These are phyloP conservation scores for Emydomyces testavorans DNA, from an alignment of 2,329 filamentous ascomycete genomes.

Conservation along the genomic window DNA sequence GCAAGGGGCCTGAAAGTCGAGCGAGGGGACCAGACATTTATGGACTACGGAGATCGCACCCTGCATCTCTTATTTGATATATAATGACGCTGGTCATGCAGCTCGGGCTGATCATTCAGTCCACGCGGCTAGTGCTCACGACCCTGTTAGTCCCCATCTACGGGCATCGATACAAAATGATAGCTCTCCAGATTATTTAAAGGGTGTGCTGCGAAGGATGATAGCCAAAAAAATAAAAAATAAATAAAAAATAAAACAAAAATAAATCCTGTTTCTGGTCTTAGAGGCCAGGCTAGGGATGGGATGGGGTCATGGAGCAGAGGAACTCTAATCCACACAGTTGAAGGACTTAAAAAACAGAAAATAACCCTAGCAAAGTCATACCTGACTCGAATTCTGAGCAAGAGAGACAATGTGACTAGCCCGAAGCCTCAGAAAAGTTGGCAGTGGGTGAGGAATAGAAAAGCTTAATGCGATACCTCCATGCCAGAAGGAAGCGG, in stretches of 20 bases:
- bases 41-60: constrained; percentile 25
- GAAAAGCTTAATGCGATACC: constrained; percentile 1
- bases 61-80: constrained; percentile 37
- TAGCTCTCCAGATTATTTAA: background rate
- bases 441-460: constrained; percentile 9
- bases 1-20: background rate
- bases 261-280: background rate
- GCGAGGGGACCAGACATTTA: constrained; percentile 20
- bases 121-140: constrained; percentile 24
- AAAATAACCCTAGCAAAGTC: background rate
- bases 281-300: background rate
- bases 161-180: background rate
- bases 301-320: background rate
- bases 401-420: constrained; percentile 7
- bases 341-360: background rate
- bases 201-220: background rate
- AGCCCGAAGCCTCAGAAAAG: constrained; percentile 1
- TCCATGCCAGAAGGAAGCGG: background rate
- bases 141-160: background rate
- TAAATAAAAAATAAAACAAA: background rate
- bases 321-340: background rate
- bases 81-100: constrained; percentile 36
- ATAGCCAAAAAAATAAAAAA: background rate
- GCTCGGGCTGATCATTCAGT: constrained; percentile 31
- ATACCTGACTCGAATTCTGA: background rate